These are phyloP conservation scores for Alternaria arborescens DNA, from an alignment of 2,329 filamentous ascomycete species.

Conservation along the genomic window DNA sequence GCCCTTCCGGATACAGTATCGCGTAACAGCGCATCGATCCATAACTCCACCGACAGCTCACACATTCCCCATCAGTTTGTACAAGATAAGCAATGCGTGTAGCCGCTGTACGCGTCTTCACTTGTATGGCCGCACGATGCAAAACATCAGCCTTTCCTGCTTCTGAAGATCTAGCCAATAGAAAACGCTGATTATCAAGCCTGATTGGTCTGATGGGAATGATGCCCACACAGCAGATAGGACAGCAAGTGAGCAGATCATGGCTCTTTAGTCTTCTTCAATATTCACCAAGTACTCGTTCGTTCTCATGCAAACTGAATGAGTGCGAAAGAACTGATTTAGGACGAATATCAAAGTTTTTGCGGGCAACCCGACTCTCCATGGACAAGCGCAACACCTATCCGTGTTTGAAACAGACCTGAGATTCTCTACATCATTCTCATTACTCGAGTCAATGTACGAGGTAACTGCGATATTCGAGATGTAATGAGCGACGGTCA, in stretches of 20 bases:
- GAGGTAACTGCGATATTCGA: background rate
- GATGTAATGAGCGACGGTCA: background rate
- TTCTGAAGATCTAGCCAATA: background rate
- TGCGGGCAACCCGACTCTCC: background rate
- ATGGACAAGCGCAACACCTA: background rate
- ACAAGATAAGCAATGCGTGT: background rate
- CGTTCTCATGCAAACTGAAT: background rate
- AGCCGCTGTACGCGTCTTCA: slow-evolving; percentile 6
- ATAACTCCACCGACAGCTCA: slow-evolving; percentile 11
- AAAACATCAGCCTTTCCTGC: background rate
- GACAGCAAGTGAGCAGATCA: background rate
- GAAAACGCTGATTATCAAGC: background rate
- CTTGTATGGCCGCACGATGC: background rate
- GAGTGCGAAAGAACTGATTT: background rate
- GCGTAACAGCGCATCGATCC: slow-evolving; percentile 17
- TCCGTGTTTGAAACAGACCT: background rate
- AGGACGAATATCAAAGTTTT: background rate
- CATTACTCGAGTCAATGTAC: background rate
- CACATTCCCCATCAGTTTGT: background rate
- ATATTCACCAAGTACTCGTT: background rate
- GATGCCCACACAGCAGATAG: background rate
- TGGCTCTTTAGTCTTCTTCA: background rate
- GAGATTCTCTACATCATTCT: background rate
- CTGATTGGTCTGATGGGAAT: background rate
- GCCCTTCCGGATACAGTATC: slow-evolving; percentile 14